A percentile compares a stretch with the other conserved stretches of the same genome.
These are phyloP conservation scores for Trichoderma koningii DNA, from an alignment of 2,329 filamentous ascomycete genomes.

Conservation along the genomic window DNA sequence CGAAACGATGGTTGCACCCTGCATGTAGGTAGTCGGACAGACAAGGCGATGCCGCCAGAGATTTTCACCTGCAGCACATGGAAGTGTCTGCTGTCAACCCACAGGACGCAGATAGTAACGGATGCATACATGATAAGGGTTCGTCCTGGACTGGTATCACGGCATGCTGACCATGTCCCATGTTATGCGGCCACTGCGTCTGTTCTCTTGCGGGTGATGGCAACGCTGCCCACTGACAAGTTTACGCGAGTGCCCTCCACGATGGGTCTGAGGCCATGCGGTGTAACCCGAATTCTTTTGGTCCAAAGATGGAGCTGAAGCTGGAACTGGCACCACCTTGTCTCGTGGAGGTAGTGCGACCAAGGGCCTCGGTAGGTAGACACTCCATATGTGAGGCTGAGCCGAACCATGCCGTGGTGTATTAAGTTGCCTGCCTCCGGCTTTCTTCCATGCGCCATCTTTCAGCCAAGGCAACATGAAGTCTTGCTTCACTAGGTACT, in stretches of 20 bases:
- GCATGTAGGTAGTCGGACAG: not conserved
- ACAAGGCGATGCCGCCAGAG: not conserved
- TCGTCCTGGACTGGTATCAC: too few relatives aligned
- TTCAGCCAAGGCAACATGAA: not conserved
- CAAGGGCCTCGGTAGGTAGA: too few relatives aligned
- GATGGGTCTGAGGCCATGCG: not conserved
- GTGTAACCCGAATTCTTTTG: not conserved
- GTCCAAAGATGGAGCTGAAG: not conserved
- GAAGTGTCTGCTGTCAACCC: not conserved
- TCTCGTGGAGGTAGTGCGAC: not conserved
- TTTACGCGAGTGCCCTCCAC: constrained; percentile 1
- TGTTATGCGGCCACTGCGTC: too few relatives aligned
- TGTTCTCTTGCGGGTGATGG: too few relatives aligned
- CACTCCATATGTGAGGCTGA: not conserved
- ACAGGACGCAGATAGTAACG: too few relatives aligned
- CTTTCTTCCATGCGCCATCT: not conserved
- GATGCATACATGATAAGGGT: too few relatives aligned
- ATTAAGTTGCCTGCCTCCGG: not conserved
- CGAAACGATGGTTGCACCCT: not conserved
- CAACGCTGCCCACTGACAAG: constrained; percentile 4
- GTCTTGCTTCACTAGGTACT: too few relatives aligned
- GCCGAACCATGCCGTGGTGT: not conserved
- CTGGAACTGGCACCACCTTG: not conserved
- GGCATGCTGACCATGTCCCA: too few relatives aligned
- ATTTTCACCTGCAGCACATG: not conserved